Percentiles rank a stretch among this genome's conserved stretches.
These are phyloP conservation scores for Acanthamoeba castellanii DNA, from an alignment of 208 protist genomes.

Conservation along the genomic window DNA sequence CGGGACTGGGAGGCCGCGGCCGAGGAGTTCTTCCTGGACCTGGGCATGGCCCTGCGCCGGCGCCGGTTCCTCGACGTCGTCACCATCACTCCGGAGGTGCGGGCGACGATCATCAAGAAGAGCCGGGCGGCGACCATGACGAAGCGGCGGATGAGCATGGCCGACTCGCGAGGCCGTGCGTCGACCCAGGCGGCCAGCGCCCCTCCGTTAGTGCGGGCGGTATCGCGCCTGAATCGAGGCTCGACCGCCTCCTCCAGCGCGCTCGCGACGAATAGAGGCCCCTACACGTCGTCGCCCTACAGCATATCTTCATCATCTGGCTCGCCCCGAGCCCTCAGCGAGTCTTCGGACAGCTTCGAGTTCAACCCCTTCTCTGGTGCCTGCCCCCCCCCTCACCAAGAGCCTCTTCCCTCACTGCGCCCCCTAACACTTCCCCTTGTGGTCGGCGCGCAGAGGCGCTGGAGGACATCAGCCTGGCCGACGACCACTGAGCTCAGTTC, in stretches of 20 bases:
- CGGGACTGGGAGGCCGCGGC: background rate
- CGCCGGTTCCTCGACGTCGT: background rate
- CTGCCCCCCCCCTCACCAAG: background rate
- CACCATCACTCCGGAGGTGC: background rate
- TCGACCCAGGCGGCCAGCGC: too few species aligned
- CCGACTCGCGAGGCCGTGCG: background rate
- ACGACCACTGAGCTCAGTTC: background rate
- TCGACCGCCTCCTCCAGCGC: background rate
- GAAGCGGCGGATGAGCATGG: background rate
- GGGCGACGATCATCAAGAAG: background rate
- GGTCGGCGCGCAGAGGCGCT: background rate
- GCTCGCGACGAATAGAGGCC: background rate
- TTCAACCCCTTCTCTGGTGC: background rate
- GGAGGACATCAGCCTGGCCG: constrained; percentile 15
- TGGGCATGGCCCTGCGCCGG: background rate
- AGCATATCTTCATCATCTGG: background rate
- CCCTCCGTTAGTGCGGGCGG: too few species aligned
- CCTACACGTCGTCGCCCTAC: background rate
- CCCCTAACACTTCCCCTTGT: background rate
- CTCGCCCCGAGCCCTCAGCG: background rate
- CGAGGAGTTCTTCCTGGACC: constrained; percentile 1
- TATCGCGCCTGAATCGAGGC: background rate
- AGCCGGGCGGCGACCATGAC: background rate
- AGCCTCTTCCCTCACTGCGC: background rate
- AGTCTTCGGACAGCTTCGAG: background rate